phyloP scores from a whole-genome alignment of 768 basidiomycete genomes.

The Chalciporus piperatus region DNA sequence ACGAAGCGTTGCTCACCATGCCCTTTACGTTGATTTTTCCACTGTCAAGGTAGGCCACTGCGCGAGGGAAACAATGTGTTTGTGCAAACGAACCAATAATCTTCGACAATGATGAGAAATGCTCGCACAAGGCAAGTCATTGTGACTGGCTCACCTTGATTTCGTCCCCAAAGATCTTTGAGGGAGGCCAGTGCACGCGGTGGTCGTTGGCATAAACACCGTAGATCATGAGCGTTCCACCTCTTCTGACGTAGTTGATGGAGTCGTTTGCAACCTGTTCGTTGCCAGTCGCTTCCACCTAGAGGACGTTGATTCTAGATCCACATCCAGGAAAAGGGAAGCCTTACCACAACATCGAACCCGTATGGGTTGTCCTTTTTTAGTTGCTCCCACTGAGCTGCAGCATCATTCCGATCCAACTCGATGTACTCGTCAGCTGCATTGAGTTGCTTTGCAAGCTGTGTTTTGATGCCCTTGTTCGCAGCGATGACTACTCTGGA shows the following conservation, averaged over 20 bases:
- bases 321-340: no score
- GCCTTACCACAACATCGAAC: constrained; percentile 69
- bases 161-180: constrained; percentile 70
- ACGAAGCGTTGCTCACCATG: constrained; percentile 43
- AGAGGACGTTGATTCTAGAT: background rate
- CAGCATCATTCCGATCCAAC: constrained; percentile 67
- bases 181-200: constrained; percentile 75
- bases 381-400: constrained; percentile 70
- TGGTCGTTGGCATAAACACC: constrained; percentile 85
- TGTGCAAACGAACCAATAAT: constrained; percentile 88
- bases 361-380: constrained; percentile 77
- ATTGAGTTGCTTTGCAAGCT: constrained; percentile 71
- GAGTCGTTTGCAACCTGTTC: constrained; percentile 77
- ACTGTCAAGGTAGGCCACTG: constrained; percentile 79
- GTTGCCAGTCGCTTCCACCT: constrained; percentile 65
- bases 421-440: constrained; percentile 82
- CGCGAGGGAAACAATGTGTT: constrained; percentile 82
- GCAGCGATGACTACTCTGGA: constrained; percentile 74
- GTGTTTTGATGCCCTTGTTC: constrained; percentile 86
- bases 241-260: constrained; percentile 80
- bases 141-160: constrained; percentile 40
- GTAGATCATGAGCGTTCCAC: constrained; percentile 80
- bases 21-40: constrained; percentile 78
- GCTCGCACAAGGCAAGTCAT: background rate
- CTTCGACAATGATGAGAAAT: constrained; percentile 33